Percentiles rank a stretch among this genome's conserved stretches.
phyloP scores from a whole-genome alignment of 176 grass and related monocot species.

The Elaeis guineensis region DNA sequence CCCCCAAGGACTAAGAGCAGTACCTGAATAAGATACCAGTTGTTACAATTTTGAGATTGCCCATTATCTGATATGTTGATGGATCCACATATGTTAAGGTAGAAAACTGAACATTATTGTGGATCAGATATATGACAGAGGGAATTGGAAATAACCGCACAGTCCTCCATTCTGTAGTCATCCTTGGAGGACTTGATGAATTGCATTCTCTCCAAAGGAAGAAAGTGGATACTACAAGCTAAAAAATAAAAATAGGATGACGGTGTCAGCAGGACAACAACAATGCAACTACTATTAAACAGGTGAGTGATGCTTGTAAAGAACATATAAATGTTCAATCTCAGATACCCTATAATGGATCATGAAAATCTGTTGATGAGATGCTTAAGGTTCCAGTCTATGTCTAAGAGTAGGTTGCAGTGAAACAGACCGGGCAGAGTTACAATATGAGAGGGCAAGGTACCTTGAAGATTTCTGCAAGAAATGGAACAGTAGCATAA shows the following conservation, averaged over 20 bases:
- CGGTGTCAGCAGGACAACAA: neutral
- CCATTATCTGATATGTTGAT: conserved; percentile 99
- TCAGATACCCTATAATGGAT: too few relatives aligned
- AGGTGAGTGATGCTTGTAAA: too few relatives aligned
- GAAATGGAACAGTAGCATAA: conserved; percentile 85
- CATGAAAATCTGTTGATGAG: too few relatives aligned
- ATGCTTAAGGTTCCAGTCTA: too few relatives aligned
- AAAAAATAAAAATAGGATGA: conserved; percentile 17
- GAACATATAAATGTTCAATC: too few relatives aligned
- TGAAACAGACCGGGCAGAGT: too few relatives aligned
- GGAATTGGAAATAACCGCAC: conserved; percentile 70
- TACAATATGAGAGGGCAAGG: neutral
- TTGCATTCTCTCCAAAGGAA: conserved; percentile 80
- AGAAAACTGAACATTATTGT: conserved; percentile 92
- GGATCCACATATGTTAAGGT: conserved; percentile 91
- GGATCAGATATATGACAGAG: conserved; percentile 86
- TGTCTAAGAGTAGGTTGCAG: too few relatives aligned
- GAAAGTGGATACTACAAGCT: conserved; percentile 74
- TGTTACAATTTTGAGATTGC: conserved; percentile 96
- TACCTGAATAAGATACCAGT: conserved; percentile 96
- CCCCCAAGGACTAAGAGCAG: neutral
- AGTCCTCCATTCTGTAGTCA: conserved; percentile 86
- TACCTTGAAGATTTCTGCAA: conserved; percentile 91
- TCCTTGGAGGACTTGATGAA: conserved; percentile 55
- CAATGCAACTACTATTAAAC: too few relatives aligned